Base-by-base conservation (phyloP, 768 basidiomycete genomes). In the Xanthoconium stramineum region DNA sequence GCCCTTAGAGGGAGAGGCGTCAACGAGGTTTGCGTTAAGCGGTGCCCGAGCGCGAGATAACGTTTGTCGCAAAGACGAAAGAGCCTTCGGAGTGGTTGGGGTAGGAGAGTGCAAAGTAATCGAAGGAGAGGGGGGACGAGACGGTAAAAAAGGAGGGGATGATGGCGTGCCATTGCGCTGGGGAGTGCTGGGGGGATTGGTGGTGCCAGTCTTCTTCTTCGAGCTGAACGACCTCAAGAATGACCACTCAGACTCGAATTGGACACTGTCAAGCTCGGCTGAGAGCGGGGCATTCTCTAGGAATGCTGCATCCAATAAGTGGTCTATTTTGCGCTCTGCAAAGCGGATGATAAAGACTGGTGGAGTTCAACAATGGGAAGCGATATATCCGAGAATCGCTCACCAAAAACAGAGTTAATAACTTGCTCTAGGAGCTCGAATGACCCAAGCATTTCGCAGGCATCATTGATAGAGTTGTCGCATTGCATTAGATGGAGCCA, bases 211-310 rank as follows among this genome's bases (percentile, higher is more conserved):
- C 69, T 84, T 89, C 68, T 81, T 86, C 68, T 86, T 88, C 32
- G 76, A 70, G 28, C 76, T 76, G 62, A 92, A 88, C 8, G 89
- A 79, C n/a, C 89, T 81, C 19, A 92, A 73, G 68, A 93, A 89
- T 0, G 88, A 86, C 97, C 97, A 99, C 52, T 98, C 97, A 6
- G 92, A 94, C 72, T 98, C 95, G 65, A 98, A 99, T 60, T 92
- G 87, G 19, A 98, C 78, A 32, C 83, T 80, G 50, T 90, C 91
- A 52, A 93, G 85, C 62, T 89, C 88, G 5, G 83, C 81, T 2
- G 88, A 82, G n/a, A 85, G 77, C 0, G 92, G 82, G 10, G 88
- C 82, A 65, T 89, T 86, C 49, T 98, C 94, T 46, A 99, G 79
- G 47, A 98, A 73, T 0, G 90, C 82, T 1, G 81, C 72, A 65